Evolutionary conservation across 768 basidiomycete genomes (phyloP), one percentile per base, ranked within the genome.

Genomic region (Xerocomellus amylosporus): DNA sequence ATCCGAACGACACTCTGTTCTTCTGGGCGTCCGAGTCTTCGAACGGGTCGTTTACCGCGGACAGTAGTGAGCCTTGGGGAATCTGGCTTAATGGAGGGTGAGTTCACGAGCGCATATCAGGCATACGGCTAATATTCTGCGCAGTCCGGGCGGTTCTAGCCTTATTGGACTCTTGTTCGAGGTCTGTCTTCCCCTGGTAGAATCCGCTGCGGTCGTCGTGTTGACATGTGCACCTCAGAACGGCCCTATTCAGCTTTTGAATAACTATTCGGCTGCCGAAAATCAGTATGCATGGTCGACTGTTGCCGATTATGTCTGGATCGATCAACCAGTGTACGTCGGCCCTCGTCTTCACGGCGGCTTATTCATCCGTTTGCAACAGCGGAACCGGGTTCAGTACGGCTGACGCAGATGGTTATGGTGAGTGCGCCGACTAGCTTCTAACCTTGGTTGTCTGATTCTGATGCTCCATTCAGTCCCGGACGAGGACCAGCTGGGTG

Each of bases 81-180:
- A 82, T 88, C 37, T 88, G 85, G 85, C 69, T 88, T 15, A 86
- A 86, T 57, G 87, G 86, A 68, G 86, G 85, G 83, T 83, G 60
- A 43, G 80, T 58, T 13, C 12, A 22, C 8, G 19, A 5, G 13
- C 40, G 5, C 10, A 34, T 24, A 30, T 14, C 28, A n/a, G 7
- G 6, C n/a, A 15, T 42, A 14, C 7, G n/a, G 8, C 46, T 51
- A 7, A 56, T n/a, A 8, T 31, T 36, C 10, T 46, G 33, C 15
- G 3, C 51, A 77, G 87, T 20, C 86, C 86, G 7, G 87, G 87
- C 10, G 81, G 82, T 3, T 88, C 87, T 7, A 85, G 86, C 65
- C 69, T 88, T 68, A 66, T 77, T 39, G 86, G 86, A 13, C 67
- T 83, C 53, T 73, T 85, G 56, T 78, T 84, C 47, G 86, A 86